These are phyloP conservation scores for Dryadomyces sulphureus DNA, from an alignment of 2,329 filamentous ascomycete genomes.

Conservation along the genomic window DNA sequence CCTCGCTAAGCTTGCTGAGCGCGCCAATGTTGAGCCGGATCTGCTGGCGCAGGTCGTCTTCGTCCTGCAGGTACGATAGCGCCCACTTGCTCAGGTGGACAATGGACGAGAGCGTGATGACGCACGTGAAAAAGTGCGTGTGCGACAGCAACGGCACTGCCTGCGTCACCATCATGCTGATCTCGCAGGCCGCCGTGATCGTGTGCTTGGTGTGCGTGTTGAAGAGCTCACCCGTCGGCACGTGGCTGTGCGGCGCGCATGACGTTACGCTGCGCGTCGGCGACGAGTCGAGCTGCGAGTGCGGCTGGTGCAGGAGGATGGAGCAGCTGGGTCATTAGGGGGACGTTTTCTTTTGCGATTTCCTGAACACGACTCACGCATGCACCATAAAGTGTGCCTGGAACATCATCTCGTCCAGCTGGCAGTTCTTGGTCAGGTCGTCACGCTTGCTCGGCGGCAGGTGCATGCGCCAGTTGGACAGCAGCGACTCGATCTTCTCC, in stretches of 20 bases:
- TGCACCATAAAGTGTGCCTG: conserved; percentile 71
- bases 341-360: too few species aligned
- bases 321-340: too few species aligned
- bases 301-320: conserved; percentile 67
- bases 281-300: conserved; percentile 57
- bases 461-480: conserved; percentile 66
- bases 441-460: conserved; percentile 59
- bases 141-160: conserved; percentile 58
- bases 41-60: conserved; percentile 55
- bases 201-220: conserved; percentile 67
- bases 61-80: conserved; percentile 45
- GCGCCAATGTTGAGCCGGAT: conserved; percentile 69
- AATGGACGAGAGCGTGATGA: conserved; percentile 63
- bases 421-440: conserved; percentile 52
- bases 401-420: conserved; percentile 81
- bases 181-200: conserved; percentile 61
- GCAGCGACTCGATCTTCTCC: conserved; percentile 32
- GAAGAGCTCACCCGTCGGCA: conserved; percentile 34
- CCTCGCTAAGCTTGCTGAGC: conserved; percentile 49
- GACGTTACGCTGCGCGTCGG: conserved; percentile 44
- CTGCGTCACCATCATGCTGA: conserved; percentile 61
- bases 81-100: conserved; percentile 72
- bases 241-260: conserved; percentile 45
- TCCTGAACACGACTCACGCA: conserved; percentile 27
- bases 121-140: conserved; percentile 73